Evolutionary conservation across 1,139 yeast species (phyloP).

Genomic region (Candida gigantensis): DNA sequence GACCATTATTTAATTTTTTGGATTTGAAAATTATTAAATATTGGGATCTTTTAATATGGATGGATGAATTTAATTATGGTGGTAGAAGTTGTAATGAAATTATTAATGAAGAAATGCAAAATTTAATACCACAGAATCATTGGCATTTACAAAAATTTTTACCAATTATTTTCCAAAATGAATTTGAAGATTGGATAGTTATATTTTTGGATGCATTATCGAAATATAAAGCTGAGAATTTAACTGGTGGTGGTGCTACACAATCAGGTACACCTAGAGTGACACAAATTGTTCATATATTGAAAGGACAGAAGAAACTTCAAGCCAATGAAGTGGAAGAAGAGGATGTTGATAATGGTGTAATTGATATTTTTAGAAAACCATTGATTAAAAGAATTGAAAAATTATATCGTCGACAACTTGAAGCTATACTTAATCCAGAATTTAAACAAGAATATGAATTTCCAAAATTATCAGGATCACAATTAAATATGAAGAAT

Average conservation of each 20-base stretch:
- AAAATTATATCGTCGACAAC: conserved; percentile 66
- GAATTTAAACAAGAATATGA: conserved; percentile 63
- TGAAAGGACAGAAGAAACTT: conserved; percentile 46
- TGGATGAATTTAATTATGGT: conserved; percentile 87
- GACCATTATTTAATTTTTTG: conserved; percentile 79
- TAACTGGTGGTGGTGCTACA: conserved; percentile 38
- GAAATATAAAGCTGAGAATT: conserved; percentile 50
- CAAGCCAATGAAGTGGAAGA: conserved; percentile 32
- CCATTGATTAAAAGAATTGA: conserved; percentile 69
- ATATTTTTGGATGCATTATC: conserved; percentile 73
- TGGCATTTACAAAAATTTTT: conserved; percentile 83
- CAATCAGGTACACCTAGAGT: conserved; percentile 53
- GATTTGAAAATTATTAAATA: conserved; percentile 74
- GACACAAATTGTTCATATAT: conserved; percentile 63
- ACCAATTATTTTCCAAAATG: conserved; percentile 74
- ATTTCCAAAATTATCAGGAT: conserved; percentile 75
- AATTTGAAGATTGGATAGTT: conserved; percentile 85
- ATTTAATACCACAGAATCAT: conserved; percentile 58
- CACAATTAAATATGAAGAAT: conserved; percentile 58
- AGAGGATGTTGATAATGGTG: conserved; percentile 36
- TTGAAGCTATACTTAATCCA: conserved; percentile 70
- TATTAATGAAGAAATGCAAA: conserved; percentile 55
- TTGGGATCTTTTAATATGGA: conserved; percentile 94
- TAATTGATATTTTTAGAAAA: conserved; percentile 55
- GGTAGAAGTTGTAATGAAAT: conserved; percentile 75